These are phyloP conservation scores for Penicillium coprophilum DNA, from an alignment of 495 filamentous ascomycete species.

Conservation along the genomic window DNA sequence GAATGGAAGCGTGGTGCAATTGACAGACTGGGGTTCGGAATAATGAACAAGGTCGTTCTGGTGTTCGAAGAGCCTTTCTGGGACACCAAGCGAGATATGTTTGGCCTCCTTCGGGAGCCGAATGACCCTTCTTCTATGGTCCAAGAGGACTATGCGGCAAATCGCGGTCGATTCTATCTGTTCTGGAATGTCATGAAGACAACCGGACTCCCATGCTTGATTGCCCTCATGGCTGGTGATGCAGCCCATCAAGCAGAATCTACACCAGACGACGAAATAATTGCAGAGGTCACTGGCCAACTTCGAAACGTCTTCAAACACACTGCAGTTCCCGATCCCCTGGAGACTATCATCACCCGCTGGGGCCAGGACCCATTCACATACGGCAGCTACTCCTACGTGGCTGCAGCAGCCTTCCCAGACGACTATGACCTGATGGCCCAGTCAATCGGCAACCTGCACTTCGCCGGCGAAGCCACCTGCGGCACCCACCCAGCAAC, in stretches of 20 bases:
- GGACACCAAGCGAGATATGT: conserved; percentile 90
- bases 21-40: conserved; percentile 84
- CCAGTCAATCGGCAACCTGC: conserved; percentile 76
- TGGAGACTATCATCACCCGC: conserved; percentile 89
- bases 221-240: conserved; percentile 95
- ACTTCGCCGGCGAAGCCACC: conserved; percentile 96
- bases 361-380: conserved; percentile 91
- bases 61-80: conserved; percentile 91
- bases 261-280: conserved; percentile 67
- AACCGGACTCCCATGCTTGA: conserved; percentile 78
- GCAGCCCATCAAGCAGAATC: conserved; percentile 85
- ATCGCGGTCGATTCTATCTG: conserved; percentile 85
- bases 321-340: conserved; percentile 64
- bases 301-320: conserved; percentile 66
- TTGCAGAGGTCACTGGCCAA: conserved; percentile 75
- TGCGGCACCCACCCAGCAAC: conserved; percentile 94
- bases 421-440: conserved; percentile 96
- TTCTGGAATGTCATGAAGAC: conserved; percentile 96
- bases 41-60: conserved; percentile 92
- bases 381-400: conserved; percentile 89
- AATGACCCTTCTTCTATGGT: conserved; percentile 50
- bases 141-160: conserved; percentile 61
- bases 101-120: conserved; percentile 83
- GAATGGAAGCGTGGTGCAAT: conserved; percentile 82
- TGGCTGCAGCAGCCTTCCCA: conserved; percentile 72